Evolutionary conservation across 192 early-diverging fungal species (phyloP).

Genomic region (Powellomyces hirtus): DNA sequence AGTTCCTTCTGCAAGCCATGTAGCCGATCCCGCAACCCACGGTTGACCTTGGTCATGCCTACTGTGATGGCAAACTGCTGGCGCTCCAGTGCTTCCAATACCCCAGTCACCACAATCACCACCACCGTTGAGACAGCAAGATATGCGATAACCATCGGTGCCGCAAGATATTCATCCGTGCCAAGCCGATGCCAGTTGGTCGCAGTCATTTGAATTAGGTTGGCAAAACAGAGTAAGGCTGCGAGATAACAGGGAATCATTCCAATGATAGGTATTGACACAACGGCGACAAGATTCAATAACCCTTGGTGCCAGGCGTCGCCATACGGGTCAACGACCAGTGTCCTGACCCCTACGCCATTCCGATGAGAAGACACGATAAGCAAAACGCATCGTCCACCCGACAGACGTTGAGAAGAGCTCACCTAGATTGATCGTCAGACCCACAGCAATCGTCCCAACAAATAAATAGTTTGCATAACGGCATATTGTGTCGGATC

Average conservation of each 20-base stretch:
- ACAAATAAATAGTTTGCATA: too few species aligned
- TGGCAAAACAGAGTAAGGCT: neutral
- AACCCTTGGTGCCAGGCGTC: slow-evolving; percentile 23
- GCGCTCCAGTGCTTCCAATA: slow-evolving; percentile 15
- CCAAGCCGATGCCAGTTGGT: neutral
- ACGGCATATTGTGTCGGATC: neutral
- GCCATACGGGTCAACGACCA: slow-evolving; percentile 22
- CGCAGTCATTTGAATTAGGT: neutral
- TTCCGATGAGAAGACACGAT: neutral
- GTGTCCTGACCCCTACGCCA: neutral
- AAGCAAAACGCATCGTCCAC: neutral
- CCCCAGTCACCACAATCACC: neutral
- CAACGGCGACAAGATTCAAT: slow-evolving; percentile 5
- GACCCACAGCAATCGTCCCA: too few species aligned
- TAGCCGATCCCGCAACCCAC: slow-evolving; percentile 24
- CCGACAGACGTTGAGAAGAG: neutral
- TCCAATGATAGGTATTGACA: slow-evolving; percentile 3
- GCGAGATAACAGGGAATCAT: neutral
- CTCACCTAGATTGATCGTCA: too few species aligned
- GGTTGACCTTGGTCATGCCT: slow-evolving; percentile 20
- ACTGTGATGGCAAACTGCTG: slow-evolving; percentile 21
- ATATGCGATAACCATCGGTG: neutral
- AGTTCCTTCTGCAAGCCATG: slow-evolving; percentile 29
- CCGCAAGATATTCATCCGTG: neutral
- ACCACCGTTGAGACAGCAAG: neutral